These are phyloP conservation scores for Mortierella sp. DNA, from an alignment of 371 early-diverging fungal species.

Conservation along the genomic window DNA sequence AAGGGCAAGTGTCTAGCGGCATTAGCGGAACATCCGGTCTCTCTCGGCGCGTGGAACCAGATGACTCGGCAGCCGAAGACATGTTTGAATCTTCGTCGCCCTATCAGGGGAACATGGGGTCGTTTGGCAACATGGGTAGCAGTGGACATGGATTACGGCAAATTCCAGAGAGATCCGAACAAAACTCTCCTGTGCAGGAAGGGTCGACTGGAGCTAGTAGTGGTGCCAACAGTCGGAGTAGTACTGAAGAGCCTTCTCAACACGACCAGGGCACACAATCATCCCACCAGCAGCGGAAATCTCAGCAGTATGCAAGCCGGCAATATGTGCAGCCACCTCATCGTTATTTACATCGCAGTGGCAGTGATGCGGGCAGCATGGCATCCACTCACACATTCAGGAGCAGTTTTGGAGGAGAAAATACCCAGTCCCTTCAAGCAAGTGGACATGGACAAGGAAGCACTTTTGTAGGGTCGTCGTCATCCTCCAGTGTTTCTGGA, in stretches of 20 bases:
- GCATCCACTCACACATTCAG: conserved; percentile 4
- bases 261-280: not conserved
- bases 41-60: conserved; percentile 19
- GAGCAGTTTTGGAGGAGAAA: not conserved
- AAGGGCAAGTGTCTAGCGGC: conserved; percentile 6
- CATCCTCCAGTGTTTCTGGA: not conserved
- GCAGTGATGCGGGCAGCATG: conserved; percentile 32
- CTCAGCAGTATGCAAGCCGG: not conserved
- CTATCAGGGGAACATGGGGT: not conserved
- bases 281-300: conserved; percentile 2
- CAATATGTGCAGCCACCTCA: conserved; percentile 13
- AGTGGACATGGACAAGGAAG: not conserved
- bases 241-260: not conserved
- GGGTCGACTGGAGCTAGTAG: conserved; percentile 6
- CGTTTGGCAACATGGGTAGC: not conserved
- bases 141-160: conserved; percentile 30
- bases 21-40: conserved; percentile 19
- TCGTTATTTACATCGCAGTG: conserved; percentile 31
- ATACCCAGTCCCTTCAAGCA: not conserved
- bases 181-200: conserved; percentile 35
- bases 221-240: conserved; percentile 7
- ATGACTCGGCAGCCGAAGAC: not conserved
- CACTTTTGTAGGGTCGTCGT: not conserved
- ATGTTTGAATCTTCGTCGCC: conserved; percentile 11
- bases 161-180: conserved; percentile 46